Evolutionary conservation across 1,284 basidiomycete species (phyloP).

Genomic region (Moniliella sp.): DNA sequence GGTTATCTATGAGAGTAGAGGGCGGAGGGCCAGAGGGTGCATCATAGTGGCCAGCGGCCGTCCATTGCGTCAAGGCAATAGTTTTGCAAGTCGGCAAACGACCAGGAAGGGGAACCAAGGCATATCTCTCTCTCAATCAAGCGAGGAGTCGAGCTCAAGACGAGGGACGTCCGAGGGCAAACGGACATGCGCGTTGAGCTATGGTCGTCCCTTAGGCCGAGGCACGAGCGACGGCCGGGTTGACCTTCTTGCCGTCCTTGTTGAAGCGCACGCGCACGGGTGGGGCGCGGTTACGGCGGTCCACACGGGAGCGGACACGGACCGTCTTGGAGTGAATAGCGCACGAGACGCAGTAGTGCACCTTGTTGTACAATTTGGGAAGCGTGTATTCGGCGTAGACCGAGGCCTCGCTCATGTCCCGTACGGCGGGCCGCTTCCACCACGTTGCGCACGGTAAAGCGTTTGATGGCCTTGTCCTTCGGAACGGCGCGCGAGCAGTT

Average conservation of each 20-base stretch:
- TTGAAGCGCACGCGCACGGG: constrained; percentile 79
- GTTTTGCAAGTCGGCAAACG: too few relatives aligned
- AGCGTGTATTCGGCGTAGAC: constrained; percentile 91
- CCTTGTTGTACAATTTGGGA: constrained; percentile 97
- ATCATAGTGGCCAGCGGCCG: too few relatives aligned
- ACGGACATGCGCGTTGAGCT: too few relatives aligned
- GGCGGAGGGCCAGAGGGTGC: too few relatives aligned
- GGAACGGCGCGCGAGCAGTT: constrained; percentile 55
- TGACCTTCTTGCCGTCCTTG: constrained; percentile 68
- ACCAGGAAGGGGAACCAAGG: too few relatives aligned
- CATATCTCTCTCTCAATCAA: too few relatives aligned
- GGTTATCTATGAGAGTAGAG: too few relatives aligned
- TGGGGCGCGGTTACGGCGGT: constrained; percentile 39
- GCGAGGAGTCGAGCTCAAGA: too few relatives aligned
- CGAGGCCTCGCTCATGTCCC: constrained; percentile 87
- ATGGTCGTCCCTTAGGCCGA: too few relatives aligned
- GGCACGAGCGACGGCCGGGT: constrained; percentile 1
- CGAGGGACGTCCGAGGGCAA: too few relatives aligned
- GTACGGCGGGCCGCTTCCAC: constrained; percentile 91
- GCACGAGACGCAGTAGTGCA: constrained; percentile 94
- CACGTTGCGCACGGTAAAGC: constrained; percentile 99
- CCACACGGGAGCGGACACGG: constrained; percentile 29
- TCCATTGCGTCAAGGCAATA: too few relatives aligned
- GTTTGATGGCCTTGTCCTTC: constrained; percentile 91
- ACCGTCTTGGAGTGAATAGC: constrained; percentile 84